Percentiles rank a stretch among this genome's conserved stretches.
Evolutionary conservation across 192 early-diverging fungal genomes (phyloP).

Genomic region (Coemansia sp.): DNA sequence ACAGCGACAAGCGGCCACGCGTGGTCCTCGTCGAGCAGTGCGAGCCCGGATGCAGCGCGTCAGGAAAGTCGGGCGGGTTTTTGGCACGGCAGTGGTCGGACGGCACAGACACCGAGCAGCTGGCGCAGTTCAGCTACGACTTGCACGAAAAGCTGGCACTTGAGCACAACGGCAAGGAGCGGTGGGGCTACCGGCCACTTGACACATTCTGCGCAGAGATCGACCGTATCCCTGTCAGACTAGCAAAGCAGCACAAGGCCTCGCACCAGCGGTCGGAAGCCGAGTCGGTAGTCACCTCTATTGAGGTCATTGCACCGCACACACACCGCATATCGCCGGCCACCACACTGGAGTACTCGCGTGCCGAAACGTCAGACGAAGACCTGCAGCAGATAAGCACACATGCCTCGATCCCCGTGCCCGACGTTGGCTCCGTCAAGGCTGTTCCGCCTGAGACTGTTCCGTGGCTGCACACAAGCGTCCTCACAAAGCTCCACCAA

Average conservation of each 20-base stretch:
- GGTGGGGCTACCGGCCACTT: constrained; percentile 47
- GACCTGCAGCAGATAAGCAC: constrained; percentile 33
- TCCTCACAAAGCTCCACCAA: constrained; percentile 45
- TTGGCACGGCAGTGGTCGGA: constrained; percentile 56
- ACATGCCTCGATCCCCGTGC: constrained; percentile 45
- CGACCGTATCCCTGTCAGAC: constrained; percentile 47
- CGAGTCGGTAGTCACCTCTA: constrained; percentile 44
- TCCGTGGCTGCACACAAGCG: constrained; percentile 40
- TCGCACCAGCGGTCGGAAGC: constrained; percentile 35
- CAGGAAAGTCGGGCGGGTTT: constrained; percentile 52
- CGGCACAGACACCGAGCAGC: constrained; percentile 53
- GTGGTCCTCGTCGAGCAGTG: constrained; percentile 50
- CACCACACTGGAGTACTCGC: constrained; percentile 26
- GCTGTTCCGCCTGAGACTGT: constrained; percentile 34
- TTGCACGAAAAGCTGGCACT: constrained; percentile 46
- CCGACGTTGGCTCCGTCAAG: constrained; percentile 38
- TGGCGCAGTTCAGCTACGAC: constrained; percentile 54
- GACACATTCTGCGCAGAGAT: constrained; percentile 52
- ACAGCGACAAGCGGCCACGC: constrained; percentile 27
- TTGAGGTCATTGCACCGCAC: constrained; percentile 49
- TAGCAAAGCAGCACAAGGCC: constrained; percentile 48
- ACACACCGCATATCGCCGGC: constrained; percentile 11
- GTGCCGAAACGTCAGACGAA: constrained; percentile 9
- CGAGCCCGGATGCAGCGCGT: constrained; percentile 51
- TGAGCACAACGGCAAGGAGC: constrained; percentile 37